Percentiles rank a stretch among this genome's conserved stretches.
These are phyloP conservation scores for Monosporascus cannonballus DNA, from an alignment of 2,329 filamentous ascomycete species.

Conservation along the genomic window DNA sequence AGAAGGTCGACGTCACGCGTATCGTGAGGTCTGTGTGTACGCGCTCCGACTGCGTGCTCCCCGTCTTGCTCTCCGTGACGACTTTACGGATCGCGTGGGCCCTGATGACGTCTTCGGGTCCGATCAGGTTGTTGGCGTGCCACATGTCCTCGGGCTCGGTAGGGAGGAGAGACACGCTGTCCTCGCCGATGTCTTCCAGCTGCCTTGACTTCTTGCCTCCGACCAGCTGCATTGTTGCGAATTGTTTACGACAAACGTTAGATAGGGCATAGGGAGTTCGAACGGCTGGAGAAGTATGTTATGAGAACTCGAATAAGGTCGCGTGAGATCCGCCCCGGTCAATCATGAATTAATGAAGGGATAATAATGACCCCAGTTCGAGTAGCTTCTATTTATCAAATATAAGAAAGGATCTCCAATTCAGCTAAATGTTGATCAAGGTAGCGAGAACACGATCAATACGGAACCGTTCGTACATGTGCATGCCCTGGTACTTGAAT, in stretches of 20 bases:
- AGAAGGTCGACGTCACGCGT: constrained; percentile 51
- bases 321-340: too few relatives aligned
- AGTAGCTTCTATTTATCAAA: too few relatives aligned
- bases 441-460: too few relatives aligned
- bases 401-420: too few relatives aligned
- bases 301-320: too few relatives aligned
- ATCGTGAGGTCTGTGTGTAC: constrained; percentile 54
- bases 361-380: too few relatives aligned
- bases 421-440: too few relatives aligned
- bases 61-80: constrained; percentile 37
- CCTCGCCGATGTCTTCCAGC: constrained; percentile 32
- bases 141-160: constrained; percentile 44
- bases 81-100: constrained; percentile 53
- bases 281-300: too few relatives aligned
- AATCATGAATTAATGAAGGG: too few relatives aligned
- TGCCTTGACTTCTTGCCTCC: constrained; percentile 30
- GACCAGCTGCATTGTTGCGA: constrained; percentile 30
- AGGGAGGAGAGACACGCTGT: constrained; percentile 33
- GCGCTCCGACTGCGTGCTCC: constrained; percentile 41
- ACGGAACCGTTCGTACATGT: too few relatives aligned
- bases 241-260: background rate
- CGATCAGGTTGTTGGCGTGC: constrained; percentile 57
- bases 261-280: too few relatives aligned
- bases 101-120: constrained; percentile 44
- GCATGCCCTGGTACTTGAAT: too few relatives aligned